Percentiles rank a stretch among this genome's conserved stretches.
Conservation (phyloP, 2,329 filamentous ascomycete genomes). For the Alternaria conjuncta region DNA sequence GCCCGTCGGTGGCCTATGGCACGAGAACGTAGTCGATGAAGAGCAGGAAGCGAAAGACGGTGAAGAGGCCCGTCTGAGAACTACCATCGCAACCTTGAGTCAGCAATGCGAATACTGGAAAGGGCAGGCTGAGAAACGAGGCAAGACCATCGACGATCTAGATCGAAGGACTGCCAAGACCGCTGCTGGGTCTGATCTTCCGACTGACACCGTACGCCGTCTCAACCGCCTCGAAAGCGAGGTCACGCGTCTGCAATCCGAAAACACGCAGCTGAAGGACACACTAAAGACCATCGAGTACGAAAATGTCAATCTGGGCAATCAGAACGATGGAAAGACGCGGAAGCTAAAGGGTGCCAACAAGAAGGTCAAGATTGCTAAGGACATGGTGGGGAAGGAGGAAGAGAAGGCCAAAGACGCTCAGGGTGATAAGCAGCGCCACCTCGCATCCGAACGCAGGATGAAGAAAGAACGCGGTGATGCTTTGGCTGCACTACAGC, state of each 20-base stretch:
- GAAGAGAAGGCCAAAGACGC: conserved; percentile 26
- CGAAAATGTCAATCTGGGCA: conserved; percentile 8
- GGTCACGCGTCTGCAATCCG: conserved; percentile 7
- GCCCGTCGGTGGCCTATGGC: neutral
- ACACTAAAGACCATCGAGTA: conserved; percentile 8
- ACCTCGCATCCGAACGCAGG: conserved; percentile 15
- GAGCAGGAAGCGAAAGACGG: neutral
- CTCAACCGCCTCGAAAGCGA: conserved; percentile 20
- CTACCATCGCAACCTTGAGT: conserved; percentile 4
- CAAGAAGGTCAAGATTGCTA: conserved; percentile 25
- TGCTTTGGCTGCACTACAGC: conserved; percentile 12
- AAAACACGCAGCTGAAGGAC: conserved; percentile 16
- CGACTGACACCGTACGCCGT: conserved; percentile 10
- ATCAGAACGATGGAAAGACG: conserved; percentile 16
- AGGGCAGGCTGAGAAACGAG: conserved; percentile 1
- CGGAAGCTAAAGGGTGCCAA: conserved; percentile 24
- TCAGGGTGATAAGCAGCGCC: conserved; percentile 17
- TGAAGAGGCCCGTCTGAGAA: neutral
- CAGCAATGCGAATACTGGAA: conserved; percentile 10
- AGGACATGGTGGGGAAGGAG: conserved; percentile 18
- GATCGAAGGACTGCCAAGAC: conserved; percentile 4
- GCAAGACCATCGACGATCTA: conserved; percentile 2
- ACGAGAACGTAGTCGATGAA: neutral
- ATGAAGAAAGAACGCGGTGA: conserved; percentile 25
- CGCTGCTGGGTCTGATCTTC: neutral